Percentiles rank a stretch among this genome's conserved stretches.
Conservation (phyloP, 2,329 filamentous ascomycete genomes). For the Exophiala spinifera region DNA sequence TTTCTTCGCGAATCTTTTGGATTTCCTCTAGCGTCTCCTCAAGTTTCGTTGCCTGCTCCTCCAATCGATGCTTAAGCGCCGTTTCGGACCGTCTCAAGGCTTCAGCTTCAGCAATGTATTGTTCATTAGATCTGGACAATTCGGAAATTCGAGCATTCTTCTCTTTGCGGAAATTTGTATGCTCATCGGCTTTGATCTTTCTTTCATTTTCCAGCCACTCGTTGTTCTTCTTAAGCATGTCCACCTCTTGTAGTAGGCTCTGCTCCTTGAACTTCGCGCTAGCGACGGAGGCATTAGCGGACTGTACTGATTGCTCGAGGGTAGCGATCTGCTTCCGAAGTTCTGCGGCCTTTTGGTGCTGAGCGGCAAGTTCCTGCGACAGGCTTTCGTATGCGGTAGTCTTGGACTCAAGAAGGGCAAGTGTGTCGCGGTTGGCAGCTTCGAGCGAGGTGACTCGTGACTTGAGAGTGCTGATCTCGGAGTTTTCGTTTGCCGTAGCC, state of each 20-base stretch:
- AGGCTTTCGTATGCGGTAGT: slow-evolving; percentile 81
- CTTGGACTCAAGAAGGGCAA: slow-evolving; percentile 86
- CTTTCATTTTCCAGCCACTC: slow-evolving; percentile 93
- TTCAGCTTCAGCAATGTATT: slow-evolving; percentile 73
- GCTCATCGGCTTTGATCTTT: slow-evolving; percentile 82
- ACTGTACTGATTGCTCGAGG: slow-evolving; percentile 80
- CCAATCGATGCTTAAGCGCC: slow-evolving; percentile 73
- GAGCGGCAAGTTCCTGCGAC: slow-evolving; percentile 78
- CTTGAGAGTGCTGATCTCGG: slow-evolving; percentile 70
- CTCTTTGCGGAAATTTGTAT: slow-evolving; percentile 88
- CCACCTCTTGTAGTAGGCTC: slow-evolving; percentile 83
- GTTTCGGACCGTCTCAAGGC: slow-evolving; percentile 75
- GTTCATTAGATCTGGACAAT: slow-evolving; percentile 83
- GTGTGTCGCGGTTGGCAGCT: slow-evolving; percentile 84
- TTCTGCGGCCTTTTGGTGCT: slow-evolving; percentile 83
- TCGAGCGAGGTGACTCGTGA: slow-evolving; percentile 84
- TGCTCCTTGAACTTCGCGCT: slow-evolving; percentile 89
- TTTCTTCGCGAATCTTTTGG: slow-evolving; percentile 80
- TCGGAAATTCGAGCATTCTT: slow-evolving; percentile 87
- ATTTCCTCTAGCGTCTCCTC: slow-evolving; percentile 79
- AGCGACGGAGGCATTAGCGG: slow-evolving; percentile 73
- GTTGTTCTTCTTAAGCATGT: slow-evolving; percentile 80
- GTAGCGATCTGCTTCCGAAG: slow-evolving; percentile 77
- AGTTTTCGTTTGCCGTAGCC: slow-evolving; percentile 62
- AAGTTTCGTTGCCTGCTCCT: slow-evolving; percentile 79